Conservation (phyloP, 345 rosid species). For the Dimocarpus longan region DNA sequence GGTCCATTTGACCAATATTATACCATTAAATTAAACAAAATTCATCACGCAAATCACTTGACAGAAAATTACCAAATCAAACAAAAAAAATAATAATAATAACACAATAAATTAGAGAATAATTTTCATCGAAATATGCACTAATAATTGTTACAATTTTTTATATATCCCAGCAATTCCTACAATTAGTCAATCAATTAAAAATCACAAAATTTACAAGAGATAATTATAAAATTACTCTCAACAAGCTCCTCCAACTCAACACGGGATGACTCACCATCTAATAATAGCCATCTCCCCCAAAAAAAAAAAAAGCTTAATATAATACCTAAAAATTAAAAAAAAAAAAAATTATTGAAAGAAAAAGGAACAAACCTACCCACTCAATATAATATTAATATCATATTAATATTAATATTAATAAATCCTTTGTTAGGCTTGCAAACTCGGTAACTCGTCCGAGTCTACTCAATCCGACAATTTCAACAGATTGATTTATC, state of each 20-base stretch:
- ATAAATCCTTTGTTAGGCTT: background rate
- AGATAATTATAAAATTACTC: slow-evolving; percentile 10
- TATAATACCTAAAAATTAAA: too few species aligned
- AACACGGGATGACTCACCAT: slow-evolving; percentile 45
- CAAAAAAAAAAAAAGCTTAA: slow-evolving; percentile 7
- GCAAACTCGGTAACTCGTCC: slow-evolving; percentile 23
- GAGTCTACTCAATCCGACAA: slow-evolving; percentile 21
- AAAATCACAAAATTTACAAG: slow-evolving; percentile 36
- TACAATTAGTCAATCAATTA: slow-evolving; percentile 26
- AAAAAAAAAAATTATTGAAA: background rate
- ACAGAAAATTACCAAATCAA: too few species aligned
- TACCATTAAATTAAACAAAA: too few species aligned
- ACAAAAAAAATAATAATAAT: too few species aligned
- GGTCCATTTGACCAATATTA: too few species aligned
- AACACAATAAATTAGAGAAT: background rate
- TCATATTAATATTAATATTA: background rate
- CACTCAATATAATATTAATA: background rate
- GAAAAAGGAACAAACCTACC: too few species aligned
- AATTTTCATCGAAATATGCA: background rate
- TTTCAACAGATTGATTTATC: slow-evolving; percentile 35
- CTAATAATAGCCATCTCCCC: slow-evolving; percentile 39
- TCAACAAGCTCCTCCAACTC: background rate
- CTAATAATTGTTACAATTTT: background rate
- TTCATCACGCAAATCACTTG: too few species aligned
- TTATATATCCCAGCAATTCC: slow-evolving; percentile 18